phyloP scores from a whole-genome alignment of 2,329 filamentous ascomycete species.

The Seiridium unicorne region DNA sequence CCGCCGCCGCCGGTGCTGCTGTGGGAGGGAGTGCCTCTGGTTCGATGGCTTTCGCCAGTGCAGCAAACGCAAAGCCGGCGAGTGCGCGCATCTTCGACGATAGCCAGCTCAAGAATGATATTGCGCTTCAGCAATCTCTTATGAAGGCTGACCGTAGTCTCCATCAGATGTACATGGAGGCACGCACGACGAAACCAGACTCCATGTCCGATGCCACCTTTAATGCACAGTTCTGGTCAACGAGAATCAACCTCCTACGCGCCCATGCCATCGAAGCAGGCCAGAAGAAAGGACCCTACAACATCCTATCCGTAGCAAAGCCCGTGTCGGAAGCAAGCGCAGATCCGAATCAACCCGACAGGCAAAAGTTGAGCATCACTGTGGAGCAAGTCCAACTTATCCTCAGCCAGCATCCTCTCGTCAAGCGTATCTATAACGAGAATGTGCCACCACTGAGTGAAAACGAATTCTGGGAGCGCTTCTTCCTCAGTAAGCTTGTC shows the following conservation, averaged over 20 bases:
- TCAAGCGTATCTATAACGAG: constrained; percentile 89
- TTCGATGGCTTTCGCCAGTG: constrained; percentile 76
- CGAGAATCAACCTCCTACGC: constrained; percentile 78
- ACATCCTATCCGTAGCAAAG: constrained; percentile 88
- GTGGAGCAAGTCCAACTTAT: constrained; percentile 92
- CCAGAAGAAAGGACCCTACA: constrained; percentile 87
- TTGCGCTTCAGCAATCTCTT: constrained; percentile 82
- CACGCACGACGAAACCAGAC: constrained; percentile 78
- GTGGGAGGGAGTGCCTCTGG: constrained; percentile 53
- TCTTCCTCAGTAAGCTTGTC: constrained; percentile 86
- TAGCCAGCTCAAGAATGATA: constrained; percentile 70
- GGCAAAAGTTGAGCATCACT: constrained; percentile 78
- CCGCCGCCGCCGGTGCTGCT: constrained; percentile 16
- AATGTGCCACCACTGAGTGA: constrained; percentile 81
- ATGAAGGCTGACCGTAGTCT: constrained; percentile 76
- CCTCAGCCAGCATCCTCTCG: constrained; percentile 87
- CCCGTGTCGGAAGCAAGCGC: constrained; percentile 60
- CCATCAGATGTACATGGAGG: constrained; percentile 83
- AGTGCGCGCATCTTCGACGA: constrained; percentile 78
- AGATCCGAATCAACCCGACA: constrained; percentile 42
- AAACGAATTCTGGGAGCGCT: constrained; percentile 85
- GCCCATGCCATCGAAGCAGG: constrained; percentile 86
- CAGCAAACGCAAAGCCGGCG: constrained; percentile 54
- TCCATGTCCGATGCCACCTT: constrained; percentile 79
- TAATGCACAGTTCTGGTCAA: constrained; percentile 92